Base-by-base conservation (phyloP, 495 filamentous ascomycete species). In the Xylaria grammica region DNA sequence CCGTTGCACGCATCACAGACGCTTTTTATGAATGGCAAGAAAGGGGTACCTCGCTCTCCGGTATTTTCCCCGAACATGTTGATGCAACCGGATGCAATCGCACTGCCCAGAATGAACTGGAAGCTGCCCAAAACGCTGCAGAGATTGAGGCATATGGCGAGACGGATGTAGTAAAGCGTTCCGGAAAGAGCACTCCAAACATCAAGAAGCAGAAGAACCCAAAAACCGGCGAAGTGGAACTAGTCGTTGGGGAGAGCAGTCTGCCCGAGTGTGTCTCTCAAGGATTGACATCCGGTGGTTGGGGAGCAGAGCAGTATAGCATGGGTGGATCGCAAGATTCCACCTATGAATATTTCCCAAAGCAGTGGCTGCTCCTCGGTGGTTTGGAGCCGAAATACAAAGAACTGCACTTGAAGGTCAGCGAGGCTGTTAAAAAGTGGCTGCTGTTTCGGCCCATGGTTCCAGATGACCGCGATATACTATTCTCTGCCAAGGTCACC, bases 311-410 rank as follows among this genome's bases (percentile, higher is more conserved):
- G 17, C 72, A 76, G 34, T 81, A 79, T 61, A 78, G 78, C 61
- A 84, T 98, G 73, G 96, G 93, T 48, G 93, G 89, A 59, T 86
- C 87, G 75, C 89, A 93, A 59, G 95, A 98, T 74, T 97, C 92
- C 17, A 88, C 91, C 1, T 98, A 97, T 74, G 95, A 99, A 73
- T 99, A 99, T 74, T 83, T 99, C 55, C 90, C 96, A 26, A 99
- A 99, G 72, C 76, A 89, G 72, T 89, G 82, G 70, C 65, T 89
- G 6, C 85, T 99, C 26, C 85, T 98, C 15, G 96, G 95, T 59
- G 96, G 94, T 11, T 77, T 87, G 27, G 89, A 88, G 58, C 83
- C 88, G 3, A 91, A 96, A 74, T 99, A 99, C 74, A 84, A 82
- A 58, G 82, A 78, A 15, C 89, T 98, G 89, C 96, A 97, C 73